phyloP scores from a whole-genome alignment of 306 rosid species.

The Fragaria ananassa region DNA sequence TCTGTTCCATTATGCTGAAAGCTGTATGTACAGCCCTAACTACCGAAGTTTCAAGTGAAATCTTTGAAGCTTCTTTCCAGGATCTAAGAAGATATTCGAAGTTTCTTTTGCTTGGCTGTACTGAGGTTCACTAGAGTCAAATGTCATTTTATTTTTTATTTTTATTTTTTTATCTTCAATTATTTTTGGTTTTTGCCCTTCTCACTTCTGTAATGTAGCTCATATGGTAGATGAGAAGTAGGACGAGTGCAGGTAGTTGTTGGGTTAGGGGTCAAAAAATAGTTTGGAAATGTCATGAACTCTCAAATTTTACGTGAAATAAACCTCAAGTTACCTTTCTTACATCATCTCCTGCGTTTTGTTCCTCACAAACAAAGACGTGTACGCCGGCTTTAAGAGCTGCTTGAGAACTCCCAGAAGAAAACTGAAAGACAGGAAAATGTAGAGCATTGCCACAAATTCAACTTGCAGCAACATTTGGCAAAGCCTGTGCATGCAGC shows the following conservation, averaged over 20 bases:
- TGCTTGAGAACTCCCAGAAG: background rate
- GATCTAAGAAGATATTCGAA: background rate
- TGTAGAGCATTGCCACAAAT: background rate
- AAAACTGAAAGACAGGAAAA: background rate
- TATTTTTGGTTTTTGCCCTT: background rate
- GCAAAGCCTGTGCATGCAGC: background rate
- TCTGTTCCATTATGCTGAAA: constrained; percentile 74
- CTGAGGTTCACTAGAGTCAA: background rate
- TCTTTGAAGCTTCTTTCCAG: background rate
- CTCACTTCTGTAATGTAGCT: constrained; percentile 17
- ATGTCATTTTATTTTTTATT: background rate
- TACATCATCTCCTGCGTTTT: background rate
- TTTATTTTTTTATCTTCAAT: background rate
- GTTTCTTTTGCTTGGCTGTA: background rate
- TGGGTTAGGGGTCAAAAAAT: constrained; percentile 16
- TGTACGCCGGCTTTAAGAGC: background rate
- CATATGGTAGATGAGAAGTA: constrained; percentile 20
- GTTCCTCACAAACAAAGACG: background rate
- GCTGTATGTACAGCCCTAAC: constrained; percentile 83
- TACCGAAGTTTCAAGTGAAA: constrained; percentile 68
- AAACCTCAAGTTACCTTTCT: background rate
- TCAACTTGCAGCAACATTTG: background rate
- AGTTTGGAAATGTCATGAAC: constrained; percentile 23
- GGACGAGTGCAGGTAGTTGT: constrained; percentile 29
- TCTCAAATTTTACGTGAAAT: constrained; percentile 11